phyloP scores from a whole-genome alignment of 768 basidiomycete species.

The Gymnopilus dilepis region DNA sequence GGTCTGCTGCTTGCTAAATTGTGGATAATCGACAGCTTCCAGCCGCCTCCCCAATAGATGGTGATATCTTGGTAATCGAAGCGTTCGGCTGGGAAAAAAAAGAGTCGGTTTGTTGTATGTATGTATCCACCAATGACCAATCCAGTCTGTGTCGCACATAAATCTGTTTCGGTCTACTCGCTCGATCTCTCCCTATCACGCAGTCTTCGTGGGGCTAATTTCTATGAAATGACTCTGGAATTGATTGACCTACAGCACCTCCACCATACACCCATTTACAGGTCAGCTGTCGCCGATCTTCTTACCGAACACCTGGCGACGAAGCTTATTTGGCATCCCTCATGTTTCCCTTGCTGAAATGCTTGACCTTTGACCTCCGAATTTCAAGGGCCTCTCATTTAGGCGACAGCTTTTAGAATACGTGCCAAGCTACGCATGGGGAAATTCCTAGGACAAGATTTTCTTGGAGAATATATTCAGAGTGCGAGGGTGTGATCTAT shows the following conservation, averaged over 20 bases:
- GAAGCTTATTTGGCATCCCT: conserved; percentile 24
- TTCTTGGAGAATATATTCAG: background rate
- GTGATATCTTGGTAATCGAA: conserved; percentile 13
- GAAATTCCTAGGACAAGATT: background rate
- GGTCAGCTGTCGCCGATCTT: background rate
- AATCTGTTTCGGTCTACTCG: conserved; percentile 6
- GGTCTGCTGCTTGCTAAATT: conserved; percentile 17
- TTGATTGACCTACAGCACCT: background rate
- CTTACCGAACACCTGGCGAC: conserved; percentile 6
- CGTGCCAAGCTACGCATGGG: conserved; percentile 12
- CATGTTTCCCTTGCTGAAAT: background rate
- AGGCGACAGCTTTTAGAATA: conserved; percentile 5
- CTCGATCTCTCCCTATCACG: conserved; percentile 7
- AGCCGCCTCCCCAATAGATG: conserved; percentile 47
- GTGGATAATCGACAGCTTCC: conserved; percentile 42
- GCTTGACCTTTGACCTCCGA: conserved; percentile 8
- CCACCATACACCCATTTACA: background rate
- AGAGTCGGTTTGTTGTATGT: conserved; percentile 11
- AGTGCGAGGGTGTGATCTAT: background rate
- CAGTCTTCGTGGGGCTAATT: conserved; percentile 6
- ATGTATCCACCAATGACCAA: conserved; percentile 17
- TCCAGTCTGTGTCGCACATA: conserved; percentile 14
- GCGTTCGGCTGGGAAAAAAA: conserved; percentile 7
- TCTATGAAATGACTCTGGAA: background rate
- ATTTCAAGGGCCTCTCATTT: conserved; percentile 8